Evolutionary conservation across 257 asterid genomes (phyloP).

Genomic region (Penstemon barbatus): DNA sequence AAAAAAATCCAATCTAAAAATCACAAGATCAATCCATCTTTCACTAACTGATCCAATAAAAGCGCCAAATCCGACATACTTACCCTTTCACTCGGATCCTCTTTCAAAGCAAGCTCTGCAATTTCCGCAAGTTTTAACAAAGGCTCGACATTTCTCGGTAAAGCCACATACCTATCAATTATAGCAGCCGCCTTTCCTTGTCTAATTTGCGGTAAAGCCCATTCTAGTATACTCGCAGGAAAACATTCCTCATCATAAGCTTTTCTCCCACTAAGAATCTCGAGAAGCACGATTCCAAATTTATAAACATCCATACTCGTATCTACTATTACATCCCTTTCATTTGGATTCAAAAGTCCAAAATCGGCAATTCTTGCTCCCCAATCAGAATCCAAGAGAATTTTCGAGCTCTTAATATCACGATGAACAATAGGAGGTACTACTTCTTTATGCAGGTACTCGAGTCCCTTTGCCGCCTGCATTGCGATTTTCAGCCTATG

Average conservation of each 20-base stretch:
- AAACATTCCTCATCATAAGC: conserved; percentile 63
- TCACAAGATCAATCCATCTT: conserved; percentile 75
- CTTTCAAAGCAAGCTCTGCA: conserved; percentile 73
- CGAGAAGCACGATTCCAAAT: conserved; percentile 86
- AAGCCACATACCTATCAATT: conserved; percentile 64
- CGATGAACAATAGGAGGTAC: conserved; percentile 87
- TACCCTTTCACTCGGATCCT: conserved; percentile 58
- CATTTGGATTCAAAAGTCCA: conserved; percentile 59
- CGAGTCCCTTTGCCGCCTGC: conserved; percentile 90
- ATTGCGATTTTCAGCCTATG: conserved; percentile 68
- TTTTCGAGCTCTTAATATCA: conserved; percentile 75
- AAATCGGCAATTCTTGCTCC: conserved; percentile 75
- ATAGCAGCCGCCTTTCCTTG: conserved; percentile 82
- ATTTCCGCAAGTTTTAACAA: conserved; percentile 83
- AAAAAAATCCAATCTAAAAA: conserved; percentile 20
- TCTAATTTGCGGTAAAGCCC: conserved; percentile 79
- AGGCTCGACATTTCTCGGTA: conserved; percentile 89
- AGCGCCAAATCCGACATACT: conserved; percentile 66
- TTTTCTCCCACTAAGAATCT: conserved; percentile 87
- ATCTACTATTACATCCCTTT: conserved; percentile 49
- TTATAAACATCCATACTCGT: conserved; percentile 65
- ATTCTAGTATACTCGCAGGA: conserved; percentile 72
- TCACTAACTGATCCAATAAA: conserved; percentile 62
- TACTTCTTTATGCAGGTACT: conserved; percentile 70
- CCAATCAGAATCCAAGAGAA: conserved; percentile 86